Conservation (phyloP, 2,329 filamentous ascomycete species). For the Ophiostoma ips region DNA sequence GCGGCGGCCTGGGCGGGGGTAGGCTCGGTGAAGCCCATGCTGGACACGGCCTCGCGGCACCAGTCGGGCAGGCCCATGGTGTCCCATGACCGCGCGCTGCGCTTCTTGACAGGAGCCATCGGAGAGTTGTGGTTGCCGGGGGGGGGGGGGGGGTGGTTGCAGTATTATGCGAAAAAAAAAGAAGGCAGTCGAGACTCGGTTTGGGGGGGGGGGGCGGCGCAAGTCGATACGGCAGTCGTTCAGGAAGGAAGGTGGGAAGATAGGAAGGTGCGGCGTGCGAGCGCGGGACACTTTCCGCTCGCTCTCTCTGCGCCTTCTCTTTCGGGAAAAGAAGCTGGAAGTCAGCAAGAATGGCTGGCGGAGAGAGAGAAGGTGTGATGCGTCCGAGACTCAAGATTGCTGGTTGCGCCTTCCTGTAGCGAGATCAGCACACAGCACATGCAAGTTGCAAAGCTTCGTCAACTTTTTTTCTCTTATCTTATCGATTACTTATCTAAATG, state of each 20-base stretch:
- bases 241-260: too few species aligned
- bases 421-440: background rate
- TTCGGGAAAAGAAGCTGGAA: background rate
- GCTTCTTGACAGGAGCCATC: slow-evolving; percentile 23
- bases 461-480: slow-evolving; percentile 10
- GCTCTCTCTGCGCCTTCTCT: background rate
- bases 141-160: background rate
- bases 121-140: background rate
- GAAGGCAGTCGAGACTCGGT: too few species aligned
- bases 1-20: slow-evolving; percentile 90
- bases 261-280: too few species aligned
- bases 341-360: too few species aligned
- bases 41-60: slow-evolving; percentile 69
- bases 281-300: too few species aligned
- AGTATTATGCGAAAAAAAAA: too few species aligned
- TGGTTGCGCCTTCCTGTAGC: slow-evolving; percentile 1
- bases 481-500: background rate
- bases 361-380: background rate
- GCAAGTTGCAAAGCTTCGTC: slow-evolving; percentile 1
- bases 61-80: slow-evolving; percentile 61
- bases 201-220: background rate
- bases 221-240: background rate
- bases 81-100: slow-evolving; percentile 47
- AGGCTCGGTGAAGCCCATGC: slow-evolving; percentile 61
- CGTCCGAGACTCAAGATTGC: background rate